Conservation (phyloP, 2,329 filamentous ascomycete genomes). For the Alternaria tenuissima region DNA sequence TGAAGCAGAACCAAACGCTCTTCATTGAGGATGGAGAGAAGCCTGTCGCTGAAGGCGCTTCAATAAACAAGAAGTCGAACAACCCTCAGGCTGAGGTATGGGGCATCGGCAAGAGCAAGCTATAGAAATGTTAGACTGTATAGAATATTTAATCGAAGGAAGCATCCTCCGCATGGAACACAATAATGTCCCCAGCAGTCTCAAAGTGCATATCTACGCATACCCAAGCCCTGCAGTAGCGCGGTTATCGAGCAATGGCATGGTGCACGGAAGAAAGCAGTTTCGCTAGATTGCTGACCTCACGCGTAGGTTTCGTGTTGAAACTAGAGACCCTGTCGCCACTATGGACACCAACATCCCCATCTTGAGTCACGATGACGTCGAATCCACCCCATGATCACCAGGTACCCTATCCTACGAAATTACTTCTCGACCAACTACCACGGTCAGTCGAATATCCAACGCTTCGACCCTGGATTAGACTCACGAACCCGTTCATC, state of each 20-base stretch:
- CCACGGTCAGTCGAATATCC: not conserved
- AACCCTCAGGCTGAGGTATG: conserved; percentile 54
- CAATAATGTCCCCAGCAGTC: no score
- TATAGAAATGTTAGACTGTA: conserved; percentile 31
- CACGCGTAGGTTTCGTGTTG: not conserved
- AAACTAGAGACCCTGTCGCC: not conserved
- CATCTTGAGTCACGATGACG: conserved; percentile 15
- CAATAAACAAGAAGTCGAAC: conserved; percentile 45
- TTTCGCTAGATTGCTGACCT: not conserved
- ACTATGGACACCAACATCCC: not conserved
- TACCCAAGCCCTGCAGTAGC: not conserved
- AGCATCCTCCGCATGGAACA: not conserved
- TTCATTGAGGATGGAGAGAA: conserved; percentile 40
- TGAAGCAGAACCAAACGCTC: conserved; percentile 50
- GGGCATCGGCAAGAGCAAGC: conserved; percentile 55
- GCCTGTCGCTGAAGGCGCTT: conserved; percentile 31
- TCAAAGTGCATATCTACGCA: not conserved
- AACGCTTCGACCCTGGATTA: not conserved
- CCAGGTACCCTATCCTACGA: not conserved
- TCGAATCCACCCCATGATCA: not conserved
- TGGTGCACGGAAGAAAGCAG: not conserved
- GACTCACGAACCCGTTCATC: not conserved
- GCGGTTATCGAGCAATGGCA: not conserved
- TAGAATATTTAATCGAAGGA: not conserved
- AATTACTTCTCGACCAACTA: not conserved